phyloP scores from a whole-genome alignment of 2,329 filamentous ascomycete genomes.

The Colletotrichum spaethianum region DNA sequence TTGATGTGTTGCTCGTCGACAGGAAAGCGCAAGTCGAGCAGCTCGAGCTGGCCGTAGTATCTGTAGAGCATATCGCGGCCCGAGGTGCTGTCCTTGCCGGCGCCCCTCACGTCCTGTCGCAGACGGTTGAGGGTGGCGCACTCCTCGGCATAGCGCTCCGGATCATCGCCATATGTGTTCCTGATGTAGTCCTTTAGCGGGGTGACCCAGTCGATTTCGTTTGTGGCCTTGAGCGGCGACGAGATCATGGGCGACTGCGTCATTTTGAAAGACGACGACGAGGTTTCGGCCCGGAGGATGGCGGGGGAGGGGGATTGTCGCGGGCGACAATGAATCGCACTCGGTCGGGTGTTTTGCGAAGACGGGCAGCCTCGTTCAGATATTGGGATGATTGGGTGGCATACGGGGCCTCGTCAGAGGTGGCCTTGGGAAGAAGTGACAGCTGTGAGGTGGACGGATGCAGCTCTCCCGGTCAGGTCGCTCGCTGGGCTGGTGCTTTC shows the following conservation, averaged over 20 bases:
- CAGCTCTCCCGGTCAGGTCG: constrained; percentile 33
- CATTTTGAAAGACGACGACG: constrained; percentile 62
- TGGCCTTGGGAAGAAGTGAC: constrained; percentile 29
- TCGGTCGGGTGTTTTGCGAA: constrained; percentile 15
- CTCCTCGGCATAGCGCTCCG: constrained; percentile 95
- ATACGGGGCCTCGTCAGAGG: constrained; percentile 37
- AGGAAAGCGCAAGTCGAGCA: constrained; percentile 93
- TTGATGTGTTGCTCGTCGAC: constrained; percentile 99
- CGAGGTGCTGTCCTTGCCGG: constrained; percentile 95
- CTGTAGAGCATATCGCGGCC: constrained; percentile 94
- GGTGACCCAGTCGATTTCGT: constrained; percentile 97
- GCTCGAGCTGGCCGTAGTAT: constrained; percentile 97
- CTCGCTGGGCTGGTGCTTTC: constrained; percentile 27
- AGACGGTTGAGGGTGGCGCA: constrained; percentile 94
- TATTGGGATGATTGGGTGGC: constrained; percentile 36
- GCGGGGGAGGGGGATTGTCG: constrained; percentile 12
- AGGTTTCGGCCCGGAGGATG: constrained; percentile 22
- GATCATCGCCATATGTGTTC: constrained; percentile 94
- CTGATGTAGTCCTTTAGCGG: constrained; percentile 95
- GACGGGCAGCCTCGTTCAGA: constrained; percentile 35
- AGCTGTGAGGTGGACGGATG: constrained; percentile 31
- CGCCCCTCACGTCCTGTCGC: constrained; percentile 98
- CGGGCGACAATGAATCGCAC: constrained; percentile 22
- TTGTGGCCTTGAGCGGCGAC: constrained; percentile 91
- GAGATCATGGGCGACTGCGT: constrained; percentile 95